phyloP scores from a whole-genome alignment of 208 protist species.

The Wallacemonas sp. region DNA sequence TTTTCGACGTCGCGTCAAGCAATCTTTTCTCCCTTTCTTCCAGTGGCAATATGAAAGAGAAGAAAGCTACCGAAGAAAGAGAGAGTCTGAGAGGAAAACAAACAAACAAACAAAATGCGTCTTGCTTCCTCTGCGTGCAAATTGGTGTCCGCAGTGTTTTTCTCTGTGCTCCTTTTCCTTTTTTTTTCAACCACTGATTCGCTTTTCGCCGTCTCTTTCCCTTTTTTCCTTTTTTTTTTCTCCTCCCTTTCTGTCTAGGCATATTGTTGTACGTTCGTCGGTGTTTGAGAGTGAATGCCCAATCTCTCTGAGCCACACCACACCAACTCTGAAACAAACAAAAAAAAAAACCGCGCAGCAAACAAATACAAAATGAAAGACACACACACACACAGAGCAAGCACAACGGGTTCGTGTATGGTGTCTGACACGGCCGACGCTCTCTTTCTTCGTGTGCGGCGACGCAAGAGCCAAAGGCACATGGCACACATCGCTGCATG shows the following conservation, averaged over 20 bases:
- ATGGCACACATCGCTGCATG: too few relatives aligned
- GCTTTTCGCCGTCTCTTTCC: neutral
- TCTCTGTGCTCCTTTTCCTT: neutral
- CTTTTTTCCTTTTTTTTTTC: conserved; percentile 2
- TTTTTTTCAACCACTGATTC: too few relatives aligned
- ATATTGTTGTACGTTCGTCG: conserved; percentile 1
- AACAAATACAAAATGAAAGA: neutral
- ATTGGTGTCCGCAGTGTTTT: neutral
- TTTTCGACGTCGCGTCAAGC: neutral
- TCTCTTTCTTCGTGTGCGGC: too few relatives aligned
- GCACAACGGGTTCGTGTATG: too few relatives aligned
- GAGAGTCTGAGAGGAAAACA: neutral
- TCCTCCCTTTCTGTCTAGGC: neutral
- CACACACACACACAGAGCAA: neutral
- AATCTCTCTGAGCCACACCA: neutral
- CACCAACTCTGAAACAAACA: neutral
- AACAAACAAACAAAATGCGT: neutral
- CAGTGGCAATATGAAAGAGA: neutral
- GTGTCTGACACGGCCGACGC: too few relatives aligned
- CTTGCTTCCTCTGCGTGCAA: neutral
- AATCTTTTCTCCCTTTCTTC: neutral
- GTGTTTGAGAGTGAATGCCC: neutral
- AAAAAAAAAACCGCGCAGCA: neutral
- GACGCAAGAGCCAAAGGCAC: too few relatives aligned
- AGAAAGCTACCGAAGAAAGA: neutral